phyloP scores from a whole-genome alignment of 306 rosid genomes.

The Albizia julibrissin region DNA sequence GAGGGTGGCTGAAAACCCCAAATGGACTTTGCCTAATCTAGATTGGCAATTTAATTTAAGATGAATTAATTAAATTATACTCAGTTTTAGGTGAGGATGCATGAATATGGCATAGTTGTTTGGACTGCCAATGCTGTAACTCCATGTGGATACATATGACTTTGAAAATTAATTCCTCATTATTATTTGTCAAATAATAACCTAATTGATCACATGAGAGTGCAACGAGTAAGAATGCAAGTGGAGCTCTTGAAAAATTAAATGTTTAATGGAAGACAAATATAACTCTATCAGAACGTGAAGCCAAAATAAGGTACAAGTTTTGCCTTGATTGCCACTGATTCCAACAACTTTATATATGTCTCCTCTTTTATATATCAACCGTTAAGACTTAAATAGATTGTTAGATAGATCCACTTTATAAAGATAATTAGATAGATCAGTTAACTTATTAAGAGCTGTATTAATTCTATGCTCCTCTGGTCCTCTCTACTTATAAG shows the following conservation, averaged over 20 bases:
- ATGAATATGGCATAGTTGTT: constrained; percentile 20
- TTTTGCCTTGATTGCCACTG: constrained; percentile 12
- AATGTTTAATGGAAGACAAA: constrained; percentile 22
- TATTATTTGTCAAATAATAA: constrained; percentile 22
- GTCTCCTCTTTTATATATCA: constrained; percentile 17
- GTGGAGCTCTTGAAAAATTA: constrained; percentile 8
- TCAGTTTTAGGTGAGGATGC: constrained; percentile 10
- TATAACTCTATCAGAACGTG: background rate
- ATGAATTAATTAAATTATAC: background rate
- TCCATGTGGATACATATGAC: background rate
- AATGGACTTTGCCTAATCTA: constrained; percentile 9
- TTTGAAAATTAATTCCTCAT: constrained; percentile 7
- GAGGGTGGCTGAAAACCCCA: background rate
- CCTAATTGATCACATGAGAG: background rate
- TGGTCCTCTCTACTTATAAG: too few relatives aligned
- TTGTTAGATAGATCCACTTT: background rate
- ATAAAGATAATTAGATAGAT: background rate
- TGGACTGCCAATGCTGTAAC: constrained; percentile 4
- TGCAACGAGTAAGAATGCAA: background rate
- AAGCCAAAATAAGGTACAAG: constrained; percentile 21
- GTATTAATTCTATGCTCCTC: background rate
- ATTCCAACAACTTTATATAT: constrained; percentile 36
- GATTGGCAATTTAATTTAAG: background rate
- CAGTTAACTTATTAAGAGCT: background rate
- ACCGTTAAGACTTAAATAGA: background rate